phyloP scores from a whole-genome alignment of 2,329 filamentous ascomycete genomes.

The Penicillium polonicum region DNA sequence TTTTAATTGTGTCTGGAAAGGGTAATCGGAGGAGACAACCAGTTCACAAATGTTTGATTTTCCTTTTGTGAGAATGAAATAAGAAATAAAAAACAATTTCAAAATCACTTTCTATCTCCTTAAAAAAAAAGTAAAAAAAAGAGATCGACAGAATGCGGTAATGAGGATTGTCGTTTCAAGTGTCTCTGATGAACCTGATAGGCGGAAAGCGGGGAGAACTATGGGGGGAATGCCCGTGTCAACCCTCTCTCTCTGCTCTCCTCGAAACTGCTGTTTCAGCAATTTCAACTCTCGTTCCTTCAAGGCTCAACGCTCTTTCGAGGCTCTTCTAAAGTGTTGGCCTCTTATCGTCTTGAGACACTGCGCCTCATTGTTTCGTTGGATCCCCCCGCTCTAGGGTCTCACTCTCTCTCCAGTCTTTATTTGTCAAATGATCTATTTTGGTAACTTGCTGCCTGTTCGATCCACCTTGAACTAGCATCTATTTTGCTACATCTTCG shows the following conservation, averaged over 20 bases:
- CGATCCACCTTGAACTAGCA: not conserved
- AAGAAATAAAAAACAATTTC: constrained; percentile 18
- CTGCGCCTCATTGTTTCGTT: not conserved
- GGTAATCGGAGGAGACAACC: constrained; percentile 26
- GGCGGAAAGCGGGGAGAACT: constrained; percentile 10
- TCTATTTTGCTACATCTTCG: not conserved
- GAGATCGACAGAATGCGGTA: constrained; percentile 22
- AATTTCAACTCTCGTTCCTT: not conserved
- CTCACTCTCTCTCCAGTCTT: not conserved
- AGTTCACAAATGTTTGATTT: constrained; percentile 26
- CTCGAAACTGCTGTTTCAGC: constrained; percentile 18
- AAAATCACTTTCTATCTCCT: not conserved
- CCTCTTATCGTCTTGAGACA: not conserved
- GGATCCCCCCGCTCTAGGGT: not conserved
- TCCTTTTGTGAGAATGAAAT: constrained; percentile 33
- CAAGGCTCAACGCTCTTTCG: not conserved
- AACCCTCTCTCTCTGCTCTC: not conserved
- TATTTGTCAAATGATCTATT: not conserved
- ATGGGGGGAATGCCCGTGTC: constrained; percentile 5
- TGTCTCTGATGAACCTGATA: constrained; percentile 21
- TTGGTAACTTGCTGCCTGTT: constrained; percentile 6
- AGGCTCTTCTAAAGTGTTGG: not conserved
- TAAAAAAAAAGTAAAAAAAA: not conserved
- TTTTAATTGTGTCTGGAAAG: constrained; percentile 27
- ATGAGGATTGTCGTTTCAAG: constrained; percentile 23